Percentiles rank a stretch among this genome's conserved stretches.
Conservation (phyloP, 805 yeast species). For the Candida stauntonica region DNA sequence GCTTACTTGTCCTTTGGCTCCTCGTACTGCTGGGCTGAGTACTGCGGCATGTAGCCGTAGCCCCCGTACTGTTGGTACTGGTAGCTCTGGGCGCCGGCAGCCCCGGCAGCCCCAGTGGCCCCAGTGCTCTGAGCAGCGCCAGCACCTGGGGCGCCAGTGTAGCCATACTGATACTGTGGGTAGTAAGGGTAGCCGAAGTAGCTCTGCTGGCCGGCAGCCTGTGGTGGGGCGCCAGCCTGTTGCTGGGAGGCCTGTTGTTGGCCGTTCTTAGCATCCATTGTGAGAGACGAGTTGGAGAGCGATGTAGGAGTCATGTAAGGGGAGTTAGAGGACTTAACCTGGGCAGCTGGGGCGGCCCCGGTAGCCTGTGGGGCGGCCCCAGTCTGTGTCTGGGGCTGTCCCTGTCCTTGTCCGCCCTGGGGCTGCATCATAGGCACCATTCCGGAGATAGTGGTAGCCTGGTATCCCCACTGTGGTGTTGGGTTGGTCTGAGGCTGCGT, state of each 20-base stretch:
- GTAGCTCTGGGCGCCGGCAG: constrained; percentile 12
- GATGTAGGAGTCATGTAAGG: constrained; percentile 26
- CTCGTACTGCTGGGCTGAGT: constrained; percentile 23
- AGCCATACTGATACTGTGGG: constrained; percentile 18
- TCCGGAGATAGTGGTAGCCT: constrained; percentile 7
- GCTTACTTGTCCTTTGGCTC: constrained; percentile 23
- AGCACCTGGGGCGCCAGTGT: constrained; percentile 5
- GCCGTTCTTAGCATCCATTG: constrained; percentile 5
- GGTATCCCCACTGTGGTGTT: constrained; percentile 14
- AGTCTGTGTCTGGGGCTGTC: no score
- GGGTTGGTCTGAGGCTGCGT: constrained; percentile 27
- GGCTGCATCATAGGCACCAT: constrained; percentile 12
- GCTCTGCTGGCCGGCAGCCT: constrained; percentile 9
- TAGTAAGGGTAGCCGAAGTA: constrained; percentile 17
- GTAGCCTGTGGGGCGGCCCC: constrained; percentile 5
- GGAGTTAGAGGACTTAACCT: constrained; percentile 12
- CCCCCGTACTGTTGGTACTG: constrained; percentile 23
- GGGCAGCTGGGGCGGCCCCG: no score
- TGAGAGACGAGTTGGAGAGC: constrained; percentile 16
- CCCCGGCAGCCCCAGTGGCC: constrained; percentile 7
- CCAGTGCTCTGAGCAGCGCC: constrained; percentile 8
- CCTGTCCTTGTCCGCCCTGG: no score
- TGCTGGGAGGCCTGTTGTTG: constrained; percentile 10
- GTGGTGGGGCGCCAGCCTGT: constrained; percentile 1
- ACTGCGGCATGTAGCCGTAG: constrained; percentile 26